Evolutionary conservation across 106 monocot species (phyloP), one percentile per base, ranked within the genome.

Genomic region (Hemerocallis citrina): DNA sequence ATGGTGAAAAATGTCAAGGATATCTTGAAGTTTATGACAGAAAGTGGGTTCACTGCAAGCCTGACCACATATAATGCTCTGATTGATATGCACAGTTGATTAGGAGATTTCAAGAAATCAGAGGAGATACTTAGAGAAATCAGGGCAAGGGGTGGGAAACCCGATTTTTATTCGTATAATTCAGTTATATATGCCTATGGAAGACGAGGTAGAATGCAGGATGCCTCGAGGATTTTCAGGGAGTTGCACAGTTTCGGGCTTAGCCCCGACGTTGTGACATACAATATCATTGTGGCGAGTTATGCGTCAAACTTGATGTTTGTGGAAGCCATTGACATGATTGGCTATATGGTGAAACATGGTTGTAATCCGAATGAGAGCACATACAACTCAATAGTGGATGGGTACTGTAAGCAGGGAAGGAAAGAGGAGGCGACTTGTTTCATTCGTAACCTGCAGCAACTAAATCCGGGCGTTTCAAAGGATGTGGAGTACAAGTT

Each of bases 141-240:
- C 21, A 76, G 72, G 60, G 71, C n/a, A 24, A 85, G 70, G 66
- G 81, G 88, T 30, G 58, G 64, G 23, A 64, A 71, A 11, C 92
- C 98, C 34, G 92, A 98, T 72, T 66, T 79, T 22, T 88, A 85
- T 55, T 88, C 98, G 8, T 98, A 88, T 52, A 98, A 98, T 46
- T 88, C 91, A 41, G 73, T 92, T 22, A 92, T 98, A 66, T 76
- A 85, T 75, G 92, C 92, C 16, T 98, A 92, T 77, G 84, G 92
- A 7, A 88, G 77, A 50, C 65, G 77, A 52, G 92, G 88, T 0
- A 70, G 64, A 1, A 88, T 98, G 85, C 56, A 78, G 65, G 98
- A 92, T 62, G 92, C 92, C 19, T 75, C 88, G 13, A 88, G 98
- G 70, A 71, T 98, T 50, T 91, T 98, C 62, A 82, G 67, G 16